Conservation (phyloP, 2,329 filamentous ascomycete species). For the Colletotrichum chrysophilum region DNA sequence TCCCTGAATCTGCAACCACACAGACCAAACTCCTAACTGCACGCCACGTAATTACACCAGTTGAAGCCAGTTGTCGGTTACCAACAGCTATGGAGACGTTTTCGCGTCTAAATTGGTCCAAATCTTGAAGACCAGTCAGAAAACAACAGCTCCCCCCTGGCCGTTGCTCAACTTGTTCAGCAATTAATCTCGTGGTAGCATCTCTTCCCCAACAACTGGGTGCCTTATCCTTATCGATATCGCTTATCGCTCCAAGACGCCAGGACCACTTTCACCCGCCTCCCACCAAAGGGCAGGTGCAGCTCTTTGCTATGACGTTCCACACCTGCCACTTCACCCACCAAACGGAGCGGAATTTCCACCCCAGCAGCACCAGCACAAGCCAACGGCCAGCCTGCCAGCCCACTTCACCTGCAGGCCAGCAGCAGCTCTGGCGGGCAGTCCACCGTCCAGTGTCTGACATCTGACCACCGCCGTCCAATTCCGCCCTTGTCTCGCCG, state of each 20-base stretch:
- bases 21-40: not conserved
- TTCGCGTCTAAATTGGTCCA: not conserved
- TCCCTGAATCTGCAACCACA: not conserved
- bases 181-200: not conserved
- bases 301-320: conserved; percentile 14
- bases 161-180: not conserved
- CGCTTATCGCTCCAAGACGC: not conserved
- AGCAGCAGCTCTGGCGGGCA: not conserved
- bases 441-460: not conserved
- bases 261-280: not conserved
- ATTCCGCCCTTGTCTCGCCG: conserved; percentile 14
- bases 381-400: not conserved
- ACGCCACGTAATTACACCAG: not conserved
- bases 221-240: conserved; percentile 8
- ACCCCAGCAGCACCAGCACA: not conserved
- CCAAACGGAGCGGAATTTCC: conserved; percentile 17
- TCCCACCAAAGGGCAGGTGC: not conserved
- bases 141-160: not conserved
- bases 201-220: not conserved
- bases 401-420: not conserved
- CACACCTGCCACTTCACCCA: conserved; percentile 16
- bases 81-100: not conserved
- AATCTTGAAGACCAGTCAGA: not conserved
- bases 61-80: not conserved
- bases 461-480: conserved; percentile 19